phyloP scores from a whole-genome alignment of 805 yeast genomes.

The Clavispora vitiphila region DNA sequence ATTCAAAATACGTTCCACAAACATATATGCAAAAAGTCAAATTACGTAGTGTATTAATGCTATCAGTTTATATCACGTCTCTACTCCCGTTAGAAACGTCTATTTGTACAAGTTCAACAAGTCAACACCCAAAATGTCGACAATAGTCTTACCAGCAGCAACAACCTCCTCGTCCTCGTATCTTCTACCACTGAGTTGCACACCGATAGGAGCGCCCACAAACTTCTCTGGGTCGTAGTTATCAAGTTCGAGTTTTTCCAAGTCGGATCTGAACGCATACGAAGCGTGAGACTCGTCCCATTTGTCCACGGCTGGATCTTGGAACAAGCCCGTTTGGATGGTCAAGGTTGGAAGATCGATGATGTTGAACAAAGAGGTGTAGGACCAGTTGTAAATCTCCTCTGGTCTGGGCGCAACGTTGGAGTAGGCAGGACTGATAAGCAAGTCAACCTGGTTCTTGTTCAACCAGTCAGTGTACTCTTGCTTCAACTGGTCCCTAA shows the following conservation, averaged over 20 bases:
- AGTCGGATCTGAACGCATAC: slow-evolving; percentile 38
- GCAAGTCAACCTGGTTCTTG: slow-evolving; percentile 55
- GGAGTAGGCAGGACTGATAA: slow-evolving; percentile 62
- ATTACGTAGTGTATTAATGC: not conserved
- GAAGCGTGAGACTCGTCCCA: slow-evolving; percentile 33
- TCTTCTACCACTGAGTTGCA: slow-evolving; percentile 51
- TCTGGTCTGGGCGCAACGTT: slow-evolving; percentile 70
- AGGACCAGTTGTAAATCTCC: slow-evolving; percentile 70
- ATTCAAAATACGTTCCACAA: too few species aligned
- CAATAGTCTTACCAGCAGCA: slow-evolving; percentile 41
- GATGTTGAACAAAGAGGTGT: slow-evolving; percentile 69
- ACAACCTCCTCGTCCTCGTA: slow-evolving; percentile 55
- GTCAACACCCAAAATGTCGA: slow-evolving; percentile 27
- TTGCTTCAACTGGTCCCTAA: slow-evolving; percentile 56
- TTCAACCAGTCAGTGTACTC: slow-evolving; percentile 52
- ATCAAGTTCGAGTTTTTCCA: slow-evolving; percentile 46
- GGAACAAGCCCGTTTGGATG: slow-evolving; percentile 58
- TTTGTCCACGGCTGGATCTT: slow-evolving; percentile 49
- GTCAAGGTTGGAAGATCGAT: slow-evolving; percentile 66
- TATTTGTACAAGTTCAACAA: slow-evolving; percentile 20
- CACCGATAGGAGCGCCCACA: slow-evolving; percentile 50
- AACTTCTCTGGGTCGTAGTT: slow-evolving; percentile 45
- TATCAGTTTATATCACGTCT: not conserved
- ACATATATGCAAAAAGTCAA: not conserved
- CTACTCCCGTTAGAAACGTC: not conserved